Evolutionary conservation across 495 filamentous ascomycete species (phyloP), one percentile per base, ranked within the genome.

Genomic region (Penicillium odoratum): DNA sequence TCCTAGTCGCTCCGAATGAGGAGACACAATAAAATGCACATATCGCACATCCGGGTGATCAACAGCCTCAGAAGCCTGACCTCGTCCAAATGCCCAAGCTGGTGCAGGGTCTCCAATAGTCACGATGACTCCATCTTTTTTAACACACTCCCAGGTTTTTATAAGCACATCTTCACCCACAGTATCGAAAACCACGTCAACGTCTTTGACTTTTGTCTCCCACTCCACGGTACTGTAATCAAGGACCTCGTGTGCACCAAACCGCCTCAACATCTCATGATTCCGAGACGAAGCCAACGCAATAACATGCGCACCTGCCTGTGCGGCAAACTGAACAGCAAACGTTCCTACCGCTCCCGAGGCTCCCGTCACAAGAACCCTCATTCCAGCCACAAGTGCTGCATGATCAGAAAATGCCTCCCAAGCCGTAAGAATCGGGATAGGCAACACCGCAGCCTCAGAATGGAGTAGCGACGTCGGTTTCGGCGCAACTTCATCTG

Each of bases 181-280:
- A 9, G 56, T 57, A 62, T 67, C 65, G 34, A 67, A 42, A 38
- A 67, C 57, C 28, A 67, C 21, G 49, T 65, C 65, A 7, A 53
- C 43, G 0, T 21, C 43, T 3, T 13, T 3, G 6, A 58, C 11
- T 5, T 36, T 10, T 0, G 11, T 57, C 30, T 58, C 40, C 56
- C 56, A 52, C 0, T 40, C 49, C 1, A 9, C 3, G 7, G 15
- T 8, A 0, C 38, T 40, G 21, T 58, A 58, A 38, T 58, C 56
- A 4, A 53, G 7, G 2, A 47, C 40, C 21, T 58, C 56, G 42
- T 48, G 11, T 4, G 56, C 56, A 4, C 56, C 56, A 0, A 58
- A 25, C 11, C 15, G 13, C 15, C 25, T 38, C 15, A 57, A 3
- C 16, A 40, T 33, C 38, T 51, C 55, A 45, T 57, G 55, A 16